phyloP scores from a whole-genome alignment of 768 basidiomycete genomes.

The Multifurca ochricompacta region DNA sequence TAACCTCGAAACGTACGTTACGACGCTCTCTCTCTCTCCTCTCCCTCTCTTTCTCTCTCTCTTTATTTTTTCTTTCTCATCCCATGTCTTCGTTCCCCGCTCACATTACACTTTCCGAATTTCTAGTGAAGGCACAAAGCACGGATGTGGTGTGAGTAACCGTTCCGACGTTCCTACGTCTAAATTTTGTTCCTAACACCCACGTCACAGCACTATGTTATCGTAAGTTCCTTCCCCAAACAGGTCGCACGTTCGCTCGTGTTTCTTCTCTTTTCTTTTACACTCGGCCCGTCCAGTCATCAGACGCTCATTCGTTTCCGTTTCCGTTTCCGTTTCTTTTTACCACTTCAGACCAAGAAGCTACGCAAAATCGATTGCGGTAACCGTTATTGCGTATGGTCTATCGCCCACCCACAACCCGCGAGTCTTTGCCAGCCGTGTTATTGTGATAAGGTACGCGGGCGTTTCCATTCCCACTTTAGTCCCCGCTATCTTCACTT shows the following conservation, averaged over 20 bases:
- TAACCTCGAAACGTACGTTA: slow-evolving; percentile 34
- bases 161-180: slow-evolving; percentile 16
- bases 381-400: slow-evolving; percentile 36
- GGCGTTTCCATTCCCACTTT: slow-evolving; percentile 13
- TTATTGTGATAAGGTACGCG: slow-evolving; percentile 37
- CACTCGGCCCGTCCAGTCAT: slow-evolving; percentile 7
- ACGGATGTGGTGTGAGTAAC: slow-evolving; percentile 53
- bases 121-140: slow-evolving; percentile 62
- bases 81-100: slow-evolving; percentile 27
- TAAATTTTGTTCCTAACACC: slow-evolving; percentile 23
- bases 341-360: slow-evolving; percentile 37
- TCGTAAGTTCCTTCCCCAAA: slow-evolving; percentile 35
- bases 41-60: not conserved
- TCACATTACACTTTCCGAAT: slow-evolving; percentile 22
- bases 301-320: slow-evolving; percentile 6
- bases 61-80: no score
- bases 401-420: slow-evolving; percentile 32
- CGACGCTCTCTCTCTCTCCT: slow-evolving; percentile 7
- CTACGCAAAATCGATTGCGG: slow-evolving; percentile 49
- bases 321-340: slow-evolving; percentile 4
- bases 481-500: not conserved
- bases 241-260: slow-evolving; percentile 7
- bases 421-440: slow-evolving; percentile 31
- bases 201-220: slow-evolving; percentile 53
- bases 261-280: not conserved